Percentiles rank a stretch among this genome's conserved stretches.
Evolutionary conservation across 352 stramenopile species (phyloP).

Genomic region (Peronospora belbahrii): DNA sequence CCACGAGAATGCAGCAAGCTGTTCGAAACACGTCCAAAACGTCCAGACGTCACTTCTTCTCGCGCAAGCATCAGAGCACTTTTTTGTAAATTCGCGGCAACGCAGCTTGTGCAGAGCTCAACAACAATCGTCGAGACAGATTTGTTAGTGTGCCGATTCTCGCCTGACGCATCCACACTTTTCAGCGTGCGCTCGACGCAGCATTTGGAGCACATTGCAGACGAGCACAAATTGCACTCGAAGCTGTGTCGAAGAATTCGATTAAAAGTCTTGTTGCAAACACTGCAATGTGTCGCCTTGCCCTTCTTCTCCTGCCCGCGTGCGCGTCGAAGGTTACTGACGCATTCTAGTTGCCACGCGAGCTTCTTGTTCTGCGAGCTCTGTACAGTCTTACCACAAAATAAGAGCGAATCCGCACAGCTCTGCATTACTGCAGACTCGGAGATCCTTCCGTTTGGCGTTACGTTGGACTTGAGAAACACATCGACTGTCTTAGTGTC

Average conservation of each 20-base stretch:
- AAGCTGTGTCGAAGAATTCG: constrained; percentile 25
- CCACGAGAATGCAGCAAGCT: constrained; percentile 6
- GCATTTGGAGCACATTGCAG: constrained; percentile 42
- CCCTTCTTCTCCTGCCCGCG: constrained; percentile 12
- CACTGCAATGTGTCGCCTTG: constrained; percentile 25
- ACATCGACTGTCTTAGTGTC: constrained; percentile 29
- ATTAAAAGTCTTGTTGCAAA: constrained; percentile 39
- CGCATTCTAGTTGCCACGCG: constrained; percentile 28
- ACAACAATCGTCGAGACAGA: constrained; percentile 30
- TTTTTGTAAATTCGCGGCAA: constrained; percentile 22
- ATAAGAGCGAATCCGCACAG: constrained; percentile 32
- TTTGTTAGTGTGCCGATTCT: constrained; percentile 25
- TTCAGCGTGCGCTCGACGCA: constrained; percentile 32
- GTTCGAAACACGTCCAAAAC: constrained; percentile 19
- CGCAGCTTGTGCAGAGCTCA: constrained; percentile 33
- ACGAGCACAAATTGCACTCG: constrained; percentile 41
- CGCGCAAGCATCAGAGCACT: constrained; percentile 42
- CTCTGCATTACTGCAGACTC: constrained; percentile 24
- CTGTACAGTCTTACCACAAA: constrained; percentile 35
- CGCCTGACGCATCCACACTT: constrained; percentile 25
- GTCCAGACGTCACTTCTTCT: constrained; percentile 29
- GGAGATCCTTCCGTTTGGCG: constrained; percentile 23
- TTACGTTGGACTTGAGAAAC: constrained; percentile 29
- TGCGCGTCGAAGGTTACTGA: constrained; percentile 14
- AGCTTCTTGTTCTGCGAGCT: constrained; percentile 54